Percentiles rank a stretch among this genome's conserved stretches.
These are phyloP conservation scores for Candida caryicola DNA, from an alignment of 805 yeast species.

Conservation along the genomic window DNA sequence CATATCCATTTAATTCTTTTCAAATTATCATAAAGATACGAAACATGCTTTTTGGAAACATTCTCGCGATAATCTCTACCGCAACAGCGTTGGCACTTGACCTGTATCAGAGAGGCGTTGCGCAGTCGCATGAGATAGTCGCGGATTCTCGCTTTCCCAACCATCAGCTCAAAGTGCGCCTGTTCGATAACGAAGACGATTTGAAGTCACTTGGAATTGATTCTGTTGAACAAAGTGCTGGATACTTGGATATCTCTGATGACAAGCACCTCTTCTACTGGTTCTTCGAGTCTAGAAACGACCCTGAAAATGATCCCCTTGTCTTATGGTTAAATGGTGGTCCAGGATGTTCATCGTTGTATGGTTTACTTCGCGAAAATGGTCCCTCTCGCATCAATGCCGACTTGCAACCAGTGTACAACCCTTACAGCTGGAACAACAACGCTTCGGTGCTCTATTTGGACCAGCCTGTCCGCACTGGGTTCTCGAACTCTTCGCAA, in stretches of 20 bases:
- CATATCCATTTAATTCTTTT: too few relatives aligned
- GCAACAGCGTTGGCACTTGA: too few relatives aligned
- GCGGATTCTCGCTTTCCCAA: too few relatives aligned
- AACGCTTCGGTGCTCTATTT: conserved; percentile 26
- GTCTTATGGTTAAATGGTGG: conserved; percentile 32
- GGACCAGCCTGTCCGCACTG: conserved; percentile 24
- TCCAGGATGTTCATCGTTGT: conserved; percentile 29
- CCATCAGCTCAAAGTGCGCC: conserved; percentile 63
- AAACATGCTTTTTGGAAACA: too few relatives aligned
- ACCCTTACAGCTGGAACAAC: conserved; percentile 28
- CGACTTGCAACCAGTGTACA: conserved; percentile 20
- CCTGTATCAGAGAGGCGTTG: too few relatives aligned
- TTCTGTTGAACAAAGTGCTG: conserved; percentile 76
- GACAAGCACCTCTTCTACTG: conserved; percentile 92
- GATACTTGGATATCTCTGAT: conserved; percentile 77
- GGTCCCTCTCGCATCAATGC: conserved; percentile 26
- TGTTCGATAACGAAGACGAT: conserved; percentile 43
- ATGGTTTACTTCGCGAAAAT: conserved; percentile 28
- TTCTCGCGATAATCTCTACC: too few relatives aligned
- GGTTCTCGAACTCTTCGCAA: conserved; percentile 18
- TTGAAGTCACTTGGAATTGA: conserved; percentile 80
- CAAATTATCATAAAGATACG: too few relatives aligned
- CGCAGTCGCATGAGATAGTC: too few relatives aligned
- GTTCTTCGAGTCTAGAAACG: conserved; percentile 89
- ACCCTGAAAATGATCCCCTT: conserved; percentile 45